Evolutionary conservation across 768 basidiomycete species (phyloP).

Genomic region (Tulasnella sp.): DNA sequence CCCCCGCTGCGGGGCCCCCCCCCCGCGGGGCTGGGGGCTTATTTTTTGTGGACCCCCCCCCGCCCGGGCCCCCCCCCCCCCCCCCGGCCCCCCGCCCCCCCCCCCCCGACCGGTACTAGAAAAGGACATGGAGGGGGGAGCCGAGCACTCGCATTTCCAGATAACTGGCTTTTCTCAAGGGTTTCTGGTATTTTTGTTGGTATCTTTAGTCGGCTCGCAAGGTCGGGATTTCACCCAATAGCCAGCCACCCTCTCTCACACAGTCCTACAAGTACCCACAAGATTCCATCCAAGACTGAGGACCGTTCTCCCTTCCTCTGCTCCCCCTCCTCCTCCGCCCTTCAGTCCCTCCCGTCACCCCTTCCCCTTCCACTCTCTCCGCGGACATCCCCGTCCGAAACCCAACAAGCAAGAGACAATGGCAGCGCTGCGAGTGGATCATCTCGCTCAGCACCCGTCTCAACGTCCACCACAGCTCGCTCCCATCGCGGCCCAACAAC

Average conservation of each 20-base stretch:
- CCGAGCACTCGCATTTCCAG: background rate
- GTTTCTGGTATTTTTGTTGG: background rate
- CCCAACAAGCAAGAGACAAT: background rate
- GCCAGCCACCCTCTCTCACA: slow-evolving; percentile 18
- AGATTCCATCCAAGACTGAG: slow-evolving; percentile 17
- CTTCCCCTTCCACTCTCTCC: background rate
- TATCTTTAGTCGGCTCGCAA: background rate
- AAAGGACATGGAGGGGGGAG: background rate
- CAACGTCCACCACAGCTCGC: slow-evolving; percentile 13
- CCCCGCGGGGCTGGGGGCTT: no score
- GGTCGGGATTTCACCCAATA: background rate
- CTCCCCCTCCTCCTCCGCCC: background rate
- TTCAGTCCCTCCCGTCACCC: background rate
- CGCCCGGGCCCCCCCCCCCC: no score
- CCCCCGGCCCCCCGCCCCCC: no score
- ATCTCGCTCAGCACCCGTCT: slow-evolving; percentile 16
- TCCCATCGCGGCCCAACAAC: slow-evolving; percentile 11
- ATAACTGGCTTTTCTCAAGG: background rate
- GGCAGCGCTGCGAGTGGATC: slow-evolving; percentile 4
- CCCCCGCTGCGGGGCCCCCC: no score
- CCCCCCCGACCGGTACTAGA: background rate
- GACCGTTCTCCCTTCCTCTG: background rate
- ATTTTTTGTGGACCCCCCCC: background rate
- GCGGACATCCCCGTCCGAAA: background rate
- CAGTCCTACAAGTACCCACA: slow-evolving; percentile 21